Base-by-base conservation (phyloP, 2,329 filamentous ascomycete species). In the Trichoderma hamatum region DNA sequence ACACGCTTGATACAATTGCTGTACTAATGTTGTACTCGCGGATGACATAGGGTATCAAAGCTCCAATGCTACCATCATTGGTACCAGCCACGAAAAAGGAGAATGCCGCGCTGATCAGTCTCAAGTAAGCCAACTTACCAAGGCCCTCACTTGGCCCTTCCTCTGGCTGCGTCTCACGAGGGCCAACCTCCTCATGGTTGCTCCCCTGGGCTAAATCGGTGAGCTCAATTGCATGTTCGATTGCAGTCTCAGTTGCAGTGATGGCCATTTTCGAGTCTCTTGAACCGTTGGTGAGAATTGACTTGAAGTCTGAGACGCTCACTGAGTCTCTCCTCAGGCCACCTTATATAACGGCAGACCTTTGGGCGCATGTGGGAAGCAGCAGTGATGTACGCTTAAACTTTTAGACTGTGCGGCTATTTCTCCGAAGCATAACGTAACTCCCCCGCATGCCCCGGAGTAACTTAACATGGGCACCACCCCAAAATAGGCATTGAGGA, bases 41-140 rank as follows among this genome's bases (percentile, higher is more conserved):
- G 4, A 90, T 82, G 11, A 91, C 82, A 73, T 90, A 89, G 0
- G 89, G 89, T 1, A 90, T 84, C 16, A 91, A 72, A 1, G 89
- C 83, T 2, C 89, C 89, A 0, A 90, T 79, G 70, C 85, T 89
- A 36, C 89, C 89, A 74, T 91, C 89, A 68, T 90, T 91, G 59
- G 87, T 81, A 0, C 89, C 89, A 0, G 89, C 87, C 34, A 88
- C 86, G 73, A 91, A 89, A 79, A 90, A 91, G 0, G 87, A 88
- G 71, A 89, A 85, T 0, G 84, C 85, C 2, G 85, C 83, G 54
- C 85, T 85, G 46, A 84, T 66, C 2, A 90, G 76, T 74, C 87
- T 89, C 43, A 86, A 70, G 24, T 80, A 71, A 19, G 75, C 72
- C 52, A 70, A 43, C 61, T 67, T 58, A 70, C 73, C 73, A 63